phyloP scores from a whole-genome alignment of 495 filamentous ascomycete species.

The Astrothelium subdiscretum region DNA sequence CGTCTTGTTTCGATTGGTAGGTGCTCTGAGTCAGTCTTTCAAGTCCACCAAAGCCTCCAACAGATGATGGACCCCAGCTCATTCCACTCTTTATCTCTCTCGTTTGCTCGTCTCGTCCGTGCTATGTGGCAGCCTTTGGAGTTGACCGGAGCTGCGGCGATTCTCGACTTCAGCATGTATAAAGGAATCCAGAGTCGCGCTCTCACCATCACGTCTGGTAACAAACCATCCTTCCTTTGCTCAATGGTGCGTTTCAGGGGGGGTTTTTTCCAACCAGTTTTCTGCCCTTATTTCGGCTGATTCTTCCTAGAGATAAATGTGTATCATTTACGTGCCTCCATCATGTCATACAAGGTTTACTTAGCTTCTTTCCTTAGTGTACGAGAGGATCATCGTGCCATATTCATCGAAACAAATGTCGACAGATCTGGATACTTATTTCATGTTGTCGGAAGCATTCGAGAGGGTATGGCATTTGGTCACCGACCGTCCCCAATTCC shows the following conservation, averaged over 20 bases:
- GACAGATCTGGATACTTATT: conserved; percentile 5
- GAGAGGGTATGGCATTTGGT: conserved; percentile 8
- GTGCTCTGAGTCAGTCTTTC: no score
- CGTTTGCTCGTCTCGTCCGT: background rate
- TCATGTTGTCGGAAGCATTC: conserved; percentile 10
- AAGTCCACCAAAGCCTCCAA: no score
- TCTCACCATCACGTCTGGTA: background rate
- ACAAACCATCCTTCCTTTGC: background rate
- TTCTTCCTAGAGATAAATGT: background rate
- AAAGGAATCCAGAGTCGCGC: background rate
- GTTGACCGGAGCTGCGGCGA: background rate
- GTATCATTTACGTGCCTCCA: background rate
- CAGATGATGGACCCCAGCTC: background rate
- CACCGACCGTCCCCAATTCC: background rate
- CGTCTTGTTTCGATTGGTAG: background rate
- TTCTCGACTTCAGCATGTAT: background rate
- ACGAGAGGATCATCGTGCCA: conserved; percentile 4
- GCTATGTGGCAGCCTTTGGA: background rate
- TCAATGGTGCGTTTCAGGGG: background rate
- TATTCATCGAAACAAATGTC: conserved; percentile 9
- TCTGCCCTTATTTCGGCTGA: background rate
- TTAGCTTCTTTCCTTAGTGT: background rate
- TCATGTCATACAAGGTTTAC: background rate
- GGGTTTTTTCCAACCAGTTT: background rate
- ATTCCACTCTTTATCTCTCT: background rate